A percentile compares a stretch with the other conserved stretches of the same genome.
Conservation (phyloP, 2,329 filamentous ascomycete genomes). For the Alternaria consortialis region DNA sequence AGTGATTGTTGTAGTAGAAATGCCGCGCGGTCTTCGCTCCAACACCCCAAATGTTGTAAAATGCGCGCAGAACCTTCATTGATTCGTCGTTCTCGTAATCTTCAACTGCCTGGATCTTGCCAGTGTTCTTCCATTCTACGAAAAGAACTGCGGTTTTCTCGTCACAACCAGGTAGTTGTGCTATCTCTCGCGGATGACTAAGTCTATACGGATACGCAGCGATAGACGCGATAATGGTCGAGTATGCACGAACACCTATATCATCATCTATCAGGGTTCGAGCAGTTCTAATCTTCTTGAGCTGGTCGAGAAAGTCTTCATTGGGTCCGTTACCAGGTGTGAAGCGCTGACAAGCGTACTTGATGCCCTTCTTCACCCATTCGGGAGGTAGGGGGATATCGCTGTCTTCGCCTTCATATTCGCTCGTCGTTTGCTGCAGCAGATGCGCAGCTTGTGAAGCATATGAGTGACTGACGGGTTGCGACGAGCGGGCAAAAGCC, state of each 20-base stretch:
- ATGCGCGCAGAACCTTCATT: slow-evolving; percentile 71
- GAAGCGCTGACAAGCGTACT: slow-evolving; percentile 82
- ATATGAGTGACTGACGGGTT: slow-evolving; percentile 19
- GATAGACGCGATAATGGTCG: slow-evolving; percentile 82
- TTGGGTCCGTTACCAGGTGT: slow-evolving; percentile 78
- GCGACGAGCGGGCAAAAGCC: slow-evolving; percentile 38
- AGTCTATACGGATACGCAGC: slow-evolving; percentile 78
- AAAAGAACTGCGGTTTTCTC: slow-evolving; percentile 80
- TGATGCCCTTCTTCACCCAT: slow-evolving; percentile 69
- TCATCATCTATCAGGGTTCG: slow-evolving; percentile 77
- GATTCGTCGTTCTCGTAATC: slow-evolving; percentile 71
- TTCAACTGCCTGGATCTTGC: slow-evolving; percentile 69
- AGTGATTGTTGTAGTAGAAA: slow-evolving; percentile 79
- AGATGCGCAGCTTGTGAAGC: slow-evolving; percentile 53
- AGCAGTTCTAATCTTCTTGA: slow-evolving; percentile 77
- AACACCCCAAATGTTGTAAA: slow-evolving; percentile 93
- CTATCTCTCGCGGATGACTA: slow-evolving; percentile 54
- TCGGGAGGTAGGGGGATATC: slow-evolving; percentile 73
- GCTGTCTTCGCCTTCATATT: slow-evolving; percentile 68
- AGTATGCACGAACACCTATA: slow-evolving; percentile 86
- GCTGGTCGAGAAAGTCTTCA: slow-evolving; percentile 73
- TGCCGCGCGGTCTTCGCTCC: slow-evolving; percentile 80
- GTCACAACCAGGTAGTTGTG: slow-evolving; percentile 78
- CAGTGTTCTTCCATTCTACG: slow-evolving; percentile 74
- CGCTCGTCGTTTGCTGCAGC: slow-evolving; percentile 76